These are phyloP conservation scores for Sporothrix phasma DNA, from an alignment of 2,329 filamentous ascomycete genomes.

Conservation along the genomic window DNA sequence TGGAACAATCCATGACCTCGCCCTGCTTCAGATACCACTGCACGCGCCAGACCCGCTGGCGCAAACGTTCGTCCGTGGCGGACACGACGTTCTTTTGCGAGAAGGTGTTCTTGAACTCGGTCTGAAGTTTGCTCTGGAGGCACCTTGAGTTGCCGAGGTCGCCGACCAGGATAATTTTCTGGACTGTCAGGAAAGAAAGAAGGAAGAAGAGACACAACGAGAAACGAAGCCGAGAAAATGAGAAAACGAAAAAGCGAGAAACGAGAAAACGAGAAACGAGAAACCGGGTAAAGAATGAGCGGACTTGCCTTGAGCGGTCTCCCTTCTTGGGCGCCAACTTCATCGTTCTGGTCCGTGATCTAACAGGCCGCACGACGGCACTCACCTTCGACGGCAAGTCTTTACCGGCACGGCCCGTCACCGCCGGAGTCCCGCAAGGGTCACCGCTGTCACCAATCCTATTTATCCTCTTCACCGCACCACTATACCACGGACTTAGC, in stretches of 20 bases:
- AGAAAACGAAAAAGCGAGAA: too few relatives aligned
- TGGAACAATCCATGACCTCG: conserved; percentile 14
- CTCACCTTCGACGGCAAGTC: too few relatives aligned
- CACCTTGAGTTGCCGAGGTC: conserved; percentile 39
- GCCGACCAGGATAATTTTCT: conserved; percentile 39
- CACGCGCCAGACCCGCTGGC: conserved; percentile 15
- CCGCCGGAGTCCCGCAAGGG: too few relatives aligned
- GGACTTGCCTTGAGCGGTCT: conserved; percentile 6
- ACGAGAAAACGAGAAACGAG: too few relatives aligned
- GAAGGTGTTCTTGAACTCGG: conserved; percentile 17
- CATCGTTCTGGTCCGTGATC: conserved; percentile 20
- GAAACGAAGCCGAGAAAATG: neutral
- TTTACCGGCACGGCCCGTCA: too few relatives aligned
- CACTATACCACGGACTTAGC: too few relatives aligned
- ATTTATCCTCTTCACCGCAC: too few relatives aligned
- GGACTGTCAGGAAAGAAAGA: conserved; percentile 29
- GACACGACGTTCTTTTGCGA: neutral
- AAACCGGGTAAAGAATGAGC: too few relatives aligned
- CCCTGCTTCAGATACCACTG: conserved; percentile 15
- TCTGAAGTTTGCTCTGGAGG: conserved; percentile 31
- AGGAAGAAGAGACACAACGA: conserved; percentile 9
- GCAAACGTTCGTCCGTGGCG: conserved; percentile 3
- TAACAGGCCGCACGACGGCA: too few relatives aligned
- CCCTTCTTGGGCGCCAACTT: neutral
- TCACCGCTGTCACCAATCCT: too few relatives aligned